Evolutionary conservation across 371 early-diverging fungal species (phyloP).

Genomic region (Blastocladiella emersonii): DNA sequence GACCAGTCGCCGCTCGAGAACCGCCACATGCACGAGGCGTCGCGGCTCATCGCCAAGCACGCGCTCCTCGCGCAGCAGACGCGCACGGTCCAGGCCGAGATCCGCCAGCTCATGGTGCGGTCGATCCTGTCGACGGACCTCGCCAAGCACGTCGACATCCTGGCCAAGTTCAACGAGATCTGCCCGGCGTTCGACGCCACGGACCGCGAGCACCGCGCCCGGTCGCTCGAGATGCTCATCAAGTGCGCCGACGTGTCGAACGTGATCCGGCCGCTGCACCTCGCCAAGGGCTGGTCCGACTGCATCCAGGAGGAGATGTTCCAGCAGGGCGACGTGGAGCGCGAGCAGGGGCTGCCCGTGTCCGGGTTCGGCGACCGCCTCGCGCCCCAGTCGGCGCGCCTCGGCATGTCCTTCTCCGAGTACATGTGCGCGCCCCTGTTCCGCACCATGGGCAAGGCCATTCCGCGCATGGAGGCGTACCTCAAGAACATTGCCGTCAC

Average conservation of each 20-base stretch:
- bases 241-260: conserved; percentile 12
- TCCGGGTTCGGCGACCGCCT: not conserved
- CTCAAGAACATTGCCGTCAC: not conserved
- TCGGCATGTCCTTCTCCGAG: not conserved
- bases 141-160: conserved; percentile 7
- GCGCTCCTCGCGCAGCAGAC: conserved; percentile 4
- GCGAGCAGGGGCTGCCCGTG: not conserved
- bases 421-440: conserved; percentile 4
- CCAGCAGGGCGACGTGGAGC: conserved; percentile 1
- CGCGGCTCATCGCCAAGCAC: conserved; percentile 47
- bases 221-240: conserved; percentile 8
- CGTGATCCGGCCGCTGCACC: conserved; percentile 9
- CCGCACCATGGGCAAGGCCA: not conserved
- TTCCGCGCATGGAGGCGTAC: not conserved
- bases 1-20: conserved; percentile 87
- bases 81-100: not conserved
- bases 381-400: not conserved
- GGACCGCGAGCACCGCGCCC: conserved; percentile 5
- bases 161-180: conserved; percentile 9
- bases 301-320: conserved; percentile 6
- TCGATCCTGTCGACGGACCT: conserved; percentile 10
- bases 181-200: not conserved
- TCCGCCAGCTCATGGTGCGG: conserved; percentile 7
- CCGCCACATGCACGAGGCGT: conserved; percentile 78
- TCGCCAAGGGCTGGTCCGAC: conserved; percentile 8